Conservation (phyloP, 192 early-diverging fungal species). For the Coemansia sp. region DNA sequence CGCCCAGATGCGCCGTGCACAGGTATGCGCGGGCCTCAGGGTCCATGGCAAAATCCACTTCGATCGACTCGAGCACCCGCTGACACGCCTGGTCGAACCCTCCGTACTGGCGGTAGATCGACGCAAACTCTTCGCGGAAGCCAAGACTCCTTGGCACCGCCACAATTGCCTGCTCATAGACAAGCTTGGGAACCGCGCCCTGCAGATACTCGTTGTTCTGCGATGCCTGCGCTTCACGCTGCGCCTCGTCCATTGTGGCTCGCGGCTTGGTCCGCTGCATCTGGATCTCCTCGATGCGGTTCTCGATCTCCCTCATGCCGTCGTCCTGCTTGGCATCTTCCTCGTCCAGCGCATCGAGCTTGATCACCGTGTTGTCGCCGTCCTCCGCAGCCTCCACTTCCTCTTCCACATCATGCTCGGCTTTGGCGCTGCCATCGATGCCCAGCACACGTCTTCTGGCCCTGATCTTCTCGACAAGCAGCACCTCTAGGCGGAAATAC, state of each 20-base stretch:
- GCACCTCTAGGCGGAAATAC: constrained; percentile 90
- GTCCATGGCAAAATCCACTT: constrained; percentile 32
- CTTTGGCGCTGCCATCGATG: constrained; percentile 49
- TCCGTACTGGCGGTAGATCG: constrained; percentile 62
- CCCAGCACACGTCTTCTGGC: constrained; percentile 79
- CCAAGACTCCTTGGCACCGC: constrained; percentile 68
- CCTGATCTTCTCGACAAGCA: constrained; percentile 84
- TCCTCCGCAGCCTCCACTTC: constrained; percentile 37
- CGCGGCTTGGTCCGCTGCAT: constrained; percentile 28
- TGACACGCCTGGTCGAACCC: constrained; percentile 28
- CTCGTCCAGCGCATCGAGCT: constrained; percentile 57
- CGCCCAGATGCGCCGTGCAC: constrained; percentile 61
- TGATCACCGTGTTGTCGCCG: constrained; percentile 56
- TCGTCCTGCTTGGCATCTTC: constrained; percentile 58
- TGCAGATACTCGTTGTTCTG: constrained; percentile 66
- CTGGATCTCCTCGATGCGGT: constrained; percentile 44
- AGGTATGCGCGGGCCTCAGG: constrained; percentile 40
- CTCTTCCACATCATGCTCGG: constrained; percentile 40
- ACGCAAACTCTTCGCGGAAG: constrained; percentile 74
- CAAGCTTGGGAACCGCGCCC: constrained; percentile 71
- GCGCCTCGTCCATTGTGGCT: constrained; percentile 38
- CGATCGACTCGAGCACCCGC: constrained; percentile 24
- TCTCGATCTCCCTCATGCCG: constrained; percentile 29
- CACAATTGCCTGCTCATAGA: constrained; percentile 79
- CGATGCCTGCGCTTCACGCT: constrained; percentile 42